Evolutionary conservation across 2,329 filamentous ascomycete species (phyloP).

Genomic region (Epichloe glyceriae): DNA sequence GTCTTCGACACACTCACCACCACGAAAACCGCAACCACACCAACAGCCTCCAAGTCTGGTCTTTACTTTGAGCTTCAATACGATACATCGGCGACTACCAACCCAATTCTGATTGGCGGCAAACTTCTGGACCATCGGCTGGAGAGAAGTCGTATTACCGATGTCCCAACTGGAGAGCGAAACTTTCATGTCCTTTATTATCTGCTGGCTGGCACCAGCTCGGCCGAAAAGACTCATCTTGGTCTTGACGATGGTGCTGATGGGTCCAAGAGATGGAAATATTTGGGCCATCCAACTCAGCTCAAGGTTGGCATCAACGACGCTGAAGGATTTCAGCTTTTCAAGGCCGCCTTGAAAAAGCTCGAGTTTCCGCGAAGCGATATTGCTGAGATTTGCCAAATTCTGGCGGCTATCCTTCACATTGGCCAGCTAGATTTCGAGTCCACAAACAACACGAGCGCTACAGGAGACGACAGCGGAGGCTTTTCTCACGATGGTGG

Average conservation of each 20-base stretch:
- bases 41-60: constrained; percentile 88
- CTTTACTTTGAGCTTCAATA: constrained; percentile 96
- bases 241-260: constrained; percentile 42
- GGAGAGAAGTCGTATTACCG: constrained; percentile 79
- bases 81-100: constrained; percentile 73
- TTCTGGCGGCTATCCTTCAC: constrained; percentile 88
- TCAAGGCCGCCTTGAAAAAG: constrained; percentile 90
- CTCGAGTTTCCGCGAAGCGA: constrained; percentile 87
- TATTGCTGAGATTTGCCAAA: constrained; percentile 93
- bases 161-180: constrained; percentile 87
- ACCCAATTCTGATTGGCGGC: constrained; percentile 80
- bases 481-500: constrained; percentile 93
- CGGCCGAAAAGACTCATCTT: constrained; percentile 79
- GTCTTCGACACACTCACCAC: constrained; percentile 94
- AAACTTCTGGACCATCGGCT: constrained; percentile 90
- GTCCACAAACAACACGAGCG: constrained; percentile 65
- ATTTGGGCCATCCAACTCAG: constrained; percentile 90
- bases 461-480: constrained; percentile 77
- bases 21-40: constrained; percentile 91
- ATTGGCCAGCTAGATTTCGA: constrained; percentile 94
- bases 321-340: constrained; percentile 86
- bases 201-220: constrained; percentile 79
- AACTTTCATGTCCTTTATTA: constrained; percentile 97
- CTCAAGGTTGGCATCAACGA: constrained; percentile 97
- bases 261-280: constrained; percentile 72